Base-by-base conservation (phyloP, 345 rosid genomes). In the Heritiera fomes region DNA sequence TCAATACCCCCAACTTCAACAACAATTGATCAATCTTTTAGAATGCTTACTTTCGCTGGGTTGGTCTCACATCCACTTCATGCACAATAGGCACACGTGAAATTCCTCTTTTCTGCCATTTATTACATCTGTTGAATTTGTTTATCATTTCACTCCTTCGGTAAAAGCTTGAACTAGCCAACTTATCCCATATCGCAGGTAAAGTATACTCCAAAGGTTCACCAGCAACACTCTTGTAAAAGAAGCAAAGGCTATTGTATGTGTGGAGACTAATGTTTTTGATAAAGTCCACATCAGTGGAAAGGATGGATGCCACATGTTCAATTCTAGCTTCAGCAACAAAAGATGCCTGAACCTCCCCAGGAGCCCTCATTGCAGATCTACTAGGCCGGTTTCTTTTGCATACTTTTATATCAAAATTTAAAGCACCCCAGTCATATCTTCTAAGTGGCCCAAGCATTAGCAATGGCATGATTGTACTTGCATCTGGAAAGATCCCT, bases 1-100 rank as follows among this genome's bases (percentile, higher is more conserved):
- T 95, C 98, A 78, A 87, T 84, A 20, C 98, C 98, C 64, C 95
- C 97, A 76, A 95, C 94, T 85, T 95, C 97, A 79, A 90, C 95
- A 30, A 80, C 95, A 77, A 95, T 71, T 50, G 98, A 95, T 23
- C 94, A 95, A 76, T 95, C 98, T 12, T 87, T 76, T 8, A 95
- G 80, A 80, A 95, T 89, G 87, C 97, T 88, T 43, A 93, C 98
- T 83, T 82, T 92, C 34, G 97, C 94, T 0, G 98, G 50, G 93
- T 90, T 8, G 91, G 82, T 50, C 84, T 85, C 65, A 82, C 3
- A 2, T 6, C 0, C 56, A 90, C 93, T 78, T 86, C 82, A 75
- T 82, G 75, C 5, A 93, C 32, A 41, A 86, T 77, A 6, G 98
- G 98, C 40, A 91, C 86, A 30, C 89, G 87, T 74, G 95, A 93